Evolutionary conservation across 352 stramenopile genomes (phyloP).

Genomic region (Globisporangium radiosum): DNA sequence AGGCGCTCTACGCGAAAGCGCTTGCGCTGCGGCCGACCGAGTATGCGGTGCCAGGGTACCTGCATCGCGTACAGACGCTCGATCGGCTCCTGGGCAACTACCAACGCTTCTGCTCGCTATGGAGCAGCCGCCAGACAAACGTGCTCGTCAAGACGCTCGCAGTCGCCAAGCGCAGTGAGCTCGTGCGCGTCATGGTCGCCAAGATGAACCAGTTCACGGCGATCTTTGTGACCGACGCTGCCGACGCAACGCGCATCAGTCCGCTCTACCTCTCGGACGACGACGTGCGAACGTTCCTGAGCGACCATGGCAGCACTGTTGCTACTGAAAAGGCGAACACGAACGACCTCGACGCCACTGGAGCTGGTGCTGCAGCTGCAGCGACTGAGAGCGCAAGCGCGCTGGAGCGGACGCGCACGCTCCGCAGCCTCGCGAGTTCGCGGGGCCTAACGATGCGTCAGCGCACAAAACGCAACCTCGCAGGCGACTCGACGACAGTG

Average conservation of each 20-base stretch:
- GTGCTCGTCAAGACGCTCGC: slow-evolving; percentile 37
- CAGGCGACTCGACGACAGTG: not conserved
- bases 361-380: not conserved
- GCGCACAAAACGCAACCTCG: slow-evolving; percentile 4
- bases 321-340: not conserved
- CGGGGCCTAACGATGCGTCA: slow-evolving; percentile 12
- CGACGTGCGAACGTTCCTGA: slow-evolving; percentile 27
- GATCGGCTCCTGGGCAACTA: slow-evolving; percentile 64
- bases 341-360: not conserved
- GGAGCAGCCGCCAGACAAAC: slow-evolving; percentile 46
- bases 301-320: slow-evolving; percentile 1
- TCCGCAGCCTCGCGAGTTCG: slow-evolving; percentile 14
- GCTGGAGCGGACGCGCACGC: not conserved
- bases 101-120: slow-evolving; percentile 65
- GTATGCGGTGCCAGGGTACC: slow-evolving; percentile 54
- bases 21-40: slow-evolving; percentile 27
- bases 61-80: slow-evolving; percentile 48
- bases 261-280: slow-evolving; percentile 53
- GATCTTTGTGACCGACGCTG: slow-evolving; percentile 29
- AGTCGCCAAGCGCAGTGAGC: slow-evolving; percentile 41
- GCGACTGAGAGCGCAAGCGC: not conserved
- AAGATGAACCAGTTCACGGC: slow-evolving; percentile 51
- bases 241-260: slow-evolving; percentile 30
- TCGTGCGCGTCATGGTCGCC: slow-evolving; percentile 42
- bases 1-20: slow-evolving; percentile 42